Percentiles rank a stretch among this genome's conserved stretches.
These are phyloP conservation scores for Xylaria palmicola DNA, from an alignment of 495 filamentous ascomycete genomes.

Conservation along the genomic window DNA sequence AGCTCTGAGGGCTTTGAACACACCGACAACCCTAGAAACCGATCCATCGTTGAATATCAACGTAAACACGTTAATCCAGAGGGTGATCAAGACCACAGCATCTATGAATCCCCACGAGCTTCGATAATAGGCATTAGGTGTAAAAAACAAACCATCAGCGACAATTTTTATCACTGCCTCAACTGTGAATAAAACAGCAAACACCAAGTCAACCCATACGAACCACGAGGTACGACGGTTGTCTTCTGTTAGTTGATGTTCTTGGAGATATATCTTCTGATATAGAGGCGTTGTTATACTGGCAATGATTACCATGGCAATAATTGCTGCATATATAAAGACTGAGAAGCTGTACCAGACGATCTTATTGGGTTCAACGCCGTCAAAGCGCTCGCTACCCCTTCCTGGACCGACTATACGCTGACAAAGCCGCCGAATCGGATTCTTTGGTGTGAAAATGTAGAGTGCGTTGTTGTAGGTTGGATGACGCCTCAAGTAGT, in stretches of 20 bases:
- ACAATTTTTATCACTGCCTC: conserved; percentile 93
- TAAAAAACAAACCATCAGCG: conserved; percentile 95
- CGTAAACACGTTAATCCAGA: conserved; percentile 93
- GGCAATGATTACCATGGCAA: conserved; percentile 94
- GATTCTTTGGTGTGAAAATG: conserved; percentile 75
- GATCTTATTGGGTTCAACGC: conserved; percentile 78
- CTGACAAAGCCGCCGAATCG: conserved; percentile 80
- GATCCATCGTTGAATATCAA: conserved; percentile 73
- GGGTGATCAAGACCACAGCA: conserved; percentile 84
- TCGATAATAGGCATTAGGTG: conserved; percentile 94
- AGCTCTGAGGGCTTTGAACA: conserved; percentile 97
- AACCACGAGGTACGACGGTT: conserved; percentile 79
- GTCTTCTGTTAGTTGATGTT: conserved; percentile 39
- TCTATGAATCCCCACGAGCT: conserved; percentile 98
- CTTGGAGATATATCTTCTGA: conserved; percentile 76
- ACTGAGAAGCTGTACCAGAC: conserved; percentile 93
- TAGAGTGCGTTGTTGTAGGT: conserved; percentile 92
- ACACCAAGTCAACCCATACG: conserved; percentile 84
- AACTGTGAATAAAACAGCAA: conserved; percentile 81
- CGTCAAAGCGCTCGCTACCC: conserved; percentile 79
- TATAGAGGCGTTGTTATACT: conserved; percentile 94
- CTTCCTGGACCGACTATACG: conserved; percentile 89
- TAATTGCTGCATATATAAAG: conserved; percentile 90
- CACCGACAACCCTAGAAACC: conserved; percentile 85
- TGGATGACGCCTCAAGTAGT: conserved; percentile 83